Conservation (phyloP, 257 asterid genomes). For the Ehretia macrophylla region DNA sequence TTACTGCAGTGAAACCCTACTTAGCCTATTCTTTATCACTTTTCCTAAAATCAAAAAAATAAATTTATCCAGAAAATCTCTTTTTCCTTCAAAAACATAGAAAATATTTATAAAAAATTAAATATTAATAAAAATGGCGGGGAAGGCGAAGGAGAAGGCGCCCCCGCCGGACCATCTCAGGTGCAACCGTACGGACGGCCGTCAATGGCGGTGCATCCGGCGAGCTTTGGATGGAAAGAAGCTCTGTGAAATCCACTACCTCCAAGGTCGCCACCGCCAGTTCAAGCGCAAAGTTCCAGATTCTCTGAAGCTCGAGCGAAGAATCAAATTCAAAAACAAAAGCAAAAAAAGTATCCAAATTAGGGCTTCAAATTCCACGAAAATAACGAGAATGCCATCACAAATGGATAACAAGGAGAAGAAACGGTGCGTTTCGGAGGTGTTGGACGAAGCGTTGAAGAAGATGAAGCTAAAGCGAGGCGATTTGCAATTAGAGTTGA, state of each 20-base stretch:
- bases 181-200: conserved; percentile 96
- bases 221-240: conserved; percentile 71
- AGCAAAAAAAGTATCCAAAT: conserved; percentile 30
- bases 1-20: neutral
- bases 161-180: conserved; percentile 82
- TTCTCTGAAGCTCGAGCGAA: conserved; percentile 72
- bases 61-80: conserved; percentile 4
- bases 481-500: conserved; percentile 81
- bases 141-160: conserved; percentile 31
- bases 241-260: conserved; percentile 85
- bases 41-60: neutral
- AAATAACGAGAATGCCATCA: conserved; percentile 27
- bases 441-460: conserved; percentile 78
- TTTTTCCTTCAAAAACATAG: neutral
- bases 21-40: neutral
- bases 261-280: conserved; percentile 82
- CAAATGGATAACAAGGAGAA: conserved; percentile 35
- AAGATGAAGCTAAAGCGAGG: conserved; percentile 78
- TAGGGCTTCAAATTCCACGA: conserved; percentile 29
- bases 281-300: conserved; percentile 84
- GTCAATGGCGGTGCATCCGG: conserved; percentile 95
- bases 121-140: neutral
- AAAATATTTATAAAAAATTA: too few species aligned
- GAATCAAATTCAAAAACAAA: conserved; percentile 26
- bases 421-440: conserved; percentile 57